These are phyloP conservation scores for Coffea humblotiana DNA, from an alignment of 305 asterid genomes.

Conservation along the genomic window DNA sequence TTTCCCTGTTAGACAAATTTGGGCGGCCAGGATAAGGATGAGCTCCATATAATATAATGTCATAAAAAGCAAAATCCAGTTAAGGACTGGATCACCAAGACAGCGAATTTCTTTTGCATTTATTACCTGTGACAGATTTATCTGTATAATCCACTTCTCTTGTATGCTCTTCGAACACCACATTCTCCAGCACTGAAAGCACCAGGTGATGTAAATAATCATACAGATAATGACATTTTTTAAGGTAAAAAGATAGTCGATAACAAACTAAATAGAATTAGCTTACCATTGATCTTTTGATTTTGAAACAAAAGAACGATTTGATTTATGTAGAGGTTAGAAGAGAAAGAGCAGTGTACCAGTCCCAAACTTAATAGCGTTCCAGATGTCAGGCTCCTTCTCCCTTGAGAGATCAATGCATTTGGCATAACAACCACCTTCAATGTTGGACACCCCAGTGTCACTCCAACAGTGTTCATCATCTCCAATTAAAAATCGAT, in stretches of 20 bases:
- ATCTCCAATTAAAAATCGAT: slow-evolving; percentile 84
- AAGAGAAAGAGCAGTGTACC: slow-evolving; percentile 37
- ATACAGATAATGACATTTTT: no score
- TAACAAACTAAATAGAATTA: no score
- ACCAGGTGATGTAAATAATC: background rate
- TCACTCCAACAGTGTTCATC: slow-evolving; percentile 99
- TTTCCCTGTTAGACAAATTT: no score
- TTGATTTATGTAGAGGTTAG: no score
- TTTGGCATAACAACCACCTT: slow-evolving; percentile 95
- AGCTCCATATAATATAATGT: no score
- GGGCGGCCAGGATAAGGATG: no score
- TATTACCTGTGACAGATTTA: slow-evolving; percentile 85
- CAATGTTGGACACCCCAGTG: slow-evolving; percentile 86
- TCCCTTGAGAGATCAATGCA: slow-evolving; percentile 84
- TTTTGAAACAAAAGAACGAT: no score
- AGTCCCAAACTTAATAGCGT: slow-evolving; percentile 90
- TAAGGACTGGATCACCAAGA: no score
- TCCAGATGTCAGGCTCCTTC: slow-evolving; percentile 98
- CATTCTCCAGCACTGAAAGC: slow-evolving; percentile 68
- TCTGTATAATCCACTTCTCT: slow-evolving; percentile 85
- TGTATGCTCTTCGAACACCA: slow-evolving; percentile 88
- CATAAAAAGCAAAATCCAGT: no score
- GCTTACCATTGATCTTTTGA: no score
- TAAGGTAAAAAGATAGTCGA: background rate
- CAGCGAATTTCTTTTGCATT: background rate